Conservation (phyloP, 345 rosid genomes). For the Acer negundo region DNA sequence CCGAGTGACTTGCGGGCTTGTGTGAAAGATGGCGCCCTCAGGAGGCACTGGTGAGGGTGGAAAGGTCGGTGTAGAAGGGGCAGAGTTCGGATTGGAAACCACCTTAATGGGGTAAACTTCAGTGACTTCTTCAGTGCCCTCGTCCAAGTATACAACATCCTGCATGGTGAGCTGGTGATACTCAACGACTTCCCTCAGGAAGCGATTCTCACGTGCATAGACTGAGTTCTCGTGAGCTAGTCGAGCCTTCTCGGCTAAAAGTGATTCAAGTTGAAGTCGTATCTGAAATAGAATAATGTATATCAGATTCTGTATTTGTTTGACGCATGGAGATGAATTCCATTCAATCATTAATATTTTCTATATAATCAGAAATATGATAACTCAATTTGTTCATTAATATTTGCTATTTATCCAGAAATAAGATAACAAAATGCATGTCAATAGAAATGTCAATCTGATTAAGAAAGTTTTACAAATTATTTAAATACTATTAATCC, state of each 20-base stretch:
- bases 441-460: neutral
- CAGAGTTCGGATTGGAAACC: constrained; percentile 33
- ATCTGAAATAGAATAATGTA: constrained; percentile 36
- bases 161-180: constrained; percentile 98
- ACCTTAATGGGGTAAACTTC: constrained; percentile 78
- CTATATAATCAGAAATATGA: neutral
- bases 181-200: constrained; percentile 89
- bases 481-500: no score
- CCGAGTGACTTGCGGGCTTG: constrained; percentile 15
- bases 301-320: constrained; percentile 8
- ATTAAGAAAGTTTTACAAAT: neutral
- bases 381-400: no score
- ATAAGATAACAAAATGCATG: neutral
- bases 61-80: constrained; percentile 14
- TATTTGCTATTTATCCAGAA: no score
- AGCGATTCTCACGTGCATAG: constrained; percentile 84
- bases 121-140: constrained; percentile 76
- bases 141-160: constrained; percentile 88
- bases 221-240: constrained; percentile 92
- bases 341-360: neutral
- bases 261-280: constrained; percentile 90
- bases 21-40: constrained; percentile 17
- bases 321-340: neutral
- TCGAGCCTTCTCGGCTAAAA: constrained; percentile 92
- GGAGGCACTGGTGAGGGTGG: constrained; percentile 18